These are phyloP conservation scores for Xylariaceae sp. DNA, from an alignment of 2,329 filamentous ascomycete species.

Conservation along the genomic window DNA sequence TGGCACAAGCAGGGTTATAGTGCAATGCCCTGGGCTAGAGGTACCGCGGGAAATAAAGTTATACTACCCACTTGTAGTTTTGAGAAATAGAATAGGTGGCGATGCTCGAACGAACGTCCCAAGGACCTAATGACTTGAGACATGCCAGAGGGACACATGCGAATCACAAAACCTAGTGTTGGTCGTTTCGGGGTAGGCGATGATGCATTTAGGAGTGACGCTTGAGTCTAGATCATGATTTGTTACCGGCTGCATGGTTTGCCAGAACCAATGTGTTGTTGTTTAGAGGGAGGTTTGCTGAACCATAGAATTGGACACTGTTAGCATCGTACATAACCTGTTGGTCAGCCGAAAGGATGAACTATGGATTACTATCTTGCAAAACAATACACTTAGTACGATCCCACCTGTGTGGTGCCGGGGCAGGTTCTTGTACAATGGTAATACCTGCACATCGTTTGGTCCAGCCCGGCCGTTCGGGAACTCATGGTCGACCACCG, in stretches of 20 bases:
- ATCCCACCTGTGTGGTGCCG: no score
- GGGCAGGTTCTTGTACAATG: no score
- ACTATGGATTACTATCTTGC: conserved; percentile 6
- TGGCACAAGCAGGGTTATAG: neutral
- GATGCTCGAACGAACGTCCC: conserved; percentile 15
- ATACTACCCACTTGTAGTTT: neutral
- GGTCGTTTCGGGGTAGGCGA: neutral
- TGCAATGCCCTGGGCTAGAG: neutral
- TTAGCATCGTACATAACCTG: neutral
- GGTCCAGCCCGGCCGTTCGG: conserved; percentile 3
- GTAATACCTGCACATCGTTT: neutral
- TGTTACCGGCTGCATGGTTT: conserved; percentile 13
- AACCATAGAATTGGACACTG: conserved; percentile 6
- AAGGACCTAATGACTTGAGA: no score
- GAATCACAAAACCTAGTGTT: conserved; percentile 1
- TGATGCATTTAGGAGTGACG: neutral
- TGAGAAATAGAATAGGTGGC: neutral
- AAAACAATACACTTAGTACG: neutral
- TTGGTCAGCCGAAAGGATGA: conserved; percentile 12
- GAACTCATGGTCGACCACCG: neutral
- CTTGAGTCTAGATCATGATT: conserved; percentile 6
- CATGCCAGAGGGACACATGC: conserved; percentile 2
- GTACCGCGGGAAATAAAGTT: neutral
- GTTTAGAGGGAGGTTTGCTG: neutral
- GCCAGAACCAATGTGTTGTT: neutral